Evolutionary conservation across 108 stramenopile species (phyloP), one percentile per base, ranked within the genome.

Genomic region (Cyclotella atomus): DNA sequence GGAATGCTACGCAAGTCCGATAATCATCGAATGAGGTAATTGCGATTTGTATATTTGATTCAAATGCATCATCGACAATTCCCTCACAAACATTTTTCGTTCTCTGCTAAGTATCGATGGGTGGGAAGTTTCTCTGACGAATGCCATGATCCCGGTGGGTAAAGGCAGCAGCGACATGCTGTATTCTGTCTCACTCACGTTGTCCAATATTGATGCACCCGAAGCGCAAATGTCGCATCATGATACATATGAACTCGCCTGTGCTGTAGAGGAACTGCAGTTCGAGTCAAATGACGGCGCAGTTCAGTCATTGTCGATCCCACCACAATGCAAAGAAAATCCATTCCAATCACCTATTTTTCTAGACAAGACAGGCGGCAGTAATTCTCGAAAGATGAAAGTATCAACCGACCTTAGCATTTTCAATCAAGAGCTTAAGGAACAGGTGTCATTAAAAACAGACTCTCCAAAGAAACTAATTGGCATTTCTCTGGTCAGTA

Each of bases 61-160:
- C n/a, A n/a, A n/a, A n/a, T n/a, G n/a, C n/a, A n/a, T n/a, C n/a
- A n/a, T n/a, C n/a, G n/a, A n/a, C n/a, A n/a, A n/a, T 70, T 77
- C 36, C 33, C 70, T 14, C 32, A 15, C 29, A 59, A 14, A 9
- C 2, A 52, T 56, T 24, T 24, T 52, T 52, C 28, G 45, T 50
- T 43, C 68, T 55, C 33, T 30, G 28, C 27, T 27, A 33, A 87
- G 87, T 59, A 53, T 52, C 29, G 88, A 92, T 76, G 91, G 91
- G 38, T 95, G 94, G 94, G 88, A 88, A 62, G 81, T 92, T 6
- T 88, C 94, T 25, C 55, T 95, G 10, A 74, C 87, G 0, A 87
- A 85, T 70, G 89, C 91, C 38, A 84, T 81, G 25, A 81, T 92
- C 47, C 91, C 94, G 16, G 84, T 84, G 21, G 75, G 78, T 5